Evolutionary conservation across 768 basidiomycete species (phyloP), one percentile per base, ranked within the genome.

Genomic region (Pisolithus tinctorius): DNA sequence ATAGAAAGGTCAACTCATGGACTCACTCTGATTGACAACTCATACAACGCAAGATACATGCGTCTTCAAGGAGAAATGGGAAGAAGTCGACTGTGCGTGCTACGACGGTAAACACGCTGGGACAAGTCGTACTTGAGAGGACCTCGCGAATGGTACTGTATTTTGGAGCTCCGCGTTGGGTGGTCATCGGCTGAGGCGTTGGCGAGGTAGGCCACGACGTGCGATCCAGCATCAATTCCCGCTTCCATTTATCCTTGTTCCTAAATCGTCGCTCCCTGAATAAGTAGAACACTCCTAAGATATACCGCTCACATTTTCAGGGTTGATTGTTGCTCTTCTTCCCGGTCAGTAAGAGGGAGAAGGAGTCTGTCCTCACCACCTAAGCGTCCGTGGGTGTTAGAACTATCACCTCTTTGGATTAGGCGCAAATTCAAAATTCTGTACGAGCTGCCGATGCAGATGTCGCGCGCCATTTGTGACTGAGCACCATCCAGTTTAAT

Each of bases 71-170:
- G 27, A 71, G 59, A 30, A 72, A 67, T 1, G 86, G 86, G 57
- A 72, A 75, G 58, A 78, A 84, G 57, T 83, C 81, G 8, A 78
- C 58, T 2, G 76, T 72, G 17, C 76, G 76, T 6, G 78, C 83
- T 9, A 68, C 57, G 23, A 84, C 61, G 37, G 63, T 70, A 51
- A 75, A 78, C 39, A 63, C 69, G 14, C 63, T 63, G 4, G 77
- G 69, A 43, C 63, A 70, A 38, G 60, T 62, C 23, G 66, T 56
- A 26, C 55, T 52, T 13, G 60, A 51, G 7, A 65, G 56, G 38
- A 78, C 60, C 51, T 79, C 69, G 52, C 70, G 60, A 45, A 80
- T 68, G 16, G 68, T 67, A 46, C 58, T 63, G 26, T n/a, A 26
- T 13, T 14, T 48, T 9, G 47, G 56, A 45, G 51, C 38, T 29